These are phyloP conservation scores for Erythrobasidium hasegawianum DNA, from an alignment of 1,284 basidiomycete species.

Conservation along the genomic window DNA sequence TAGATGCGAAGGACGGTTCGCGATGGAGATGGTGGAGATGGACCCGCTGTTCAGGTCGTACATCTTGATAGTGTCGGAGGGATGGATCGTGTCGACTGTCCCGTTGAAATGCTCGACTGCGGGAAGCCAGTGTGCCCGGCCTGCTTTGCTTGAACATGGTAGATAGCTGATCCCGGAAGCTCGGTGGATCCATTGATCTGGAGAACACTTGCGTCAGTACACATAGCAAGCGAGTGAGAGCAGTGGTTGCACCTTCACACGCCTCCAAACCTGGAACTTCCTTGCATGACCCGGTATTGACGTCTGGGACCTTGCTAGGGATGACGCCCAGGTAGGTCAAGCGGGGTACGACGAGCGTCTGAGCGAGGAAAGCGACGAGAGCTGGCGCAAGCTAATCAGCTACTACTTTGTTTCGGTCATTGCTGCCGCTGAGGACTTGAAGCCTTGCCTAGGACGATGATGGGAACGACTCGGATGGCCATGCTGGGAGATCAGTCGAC, in stretches of 20 bases:
- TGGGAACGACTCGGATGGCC: conserved; percentile 20
- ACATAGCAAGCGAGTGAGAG: neutral
- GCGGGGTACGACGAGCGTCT: conserved; percentile 11
- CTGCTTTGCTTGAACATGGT: conserved; percentile 61
- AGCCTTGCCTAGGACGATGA: conserved; percentile 16
- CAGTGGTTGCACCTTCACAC: conserved; percentile 30
- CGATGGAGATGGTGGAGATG: conserved; percentile 55
- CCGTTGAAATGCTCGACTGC: conserved; percentile 48
- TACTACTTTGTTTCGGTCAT: too few relatives aligned
- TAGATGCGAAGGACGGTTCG: conserved; percentile 50
- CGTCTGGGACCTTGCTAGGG: conserved; percentile 1
- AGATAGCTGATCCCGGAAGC: conserved; percentile 61
- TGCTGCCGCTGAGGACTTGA: too few relatives aligned
- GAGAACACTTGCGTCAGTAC: neutral
- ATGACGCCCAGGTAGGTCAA: conserved; percentile 8
- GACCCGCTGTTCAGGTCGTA: conserved; percentile 57
- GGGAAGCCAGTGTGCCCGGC: conserved; percentile 60
- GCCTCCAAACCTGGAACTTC: conserved; percentile 17
- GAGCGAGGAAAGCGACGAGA: conserved; percentile 13
- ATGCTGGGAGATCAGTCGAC: neutral
- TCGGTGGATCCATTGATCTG: conserved; percentile 44
- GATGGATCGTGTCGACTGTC: conserved; percentile 32
- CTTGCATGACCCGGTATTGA: conserved; percentile 15
- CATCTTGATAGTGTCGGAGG: conserved; percentile 60
- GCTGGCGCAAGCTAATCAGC: too few relatives aligned